Percentiles rank a stretch among this genome's conserved stretches.
These are phyloP conservation scores for Lipomyces kockii DNA, from an alignment of 805 yeast species.

Conservation along the genomic window DNA sequence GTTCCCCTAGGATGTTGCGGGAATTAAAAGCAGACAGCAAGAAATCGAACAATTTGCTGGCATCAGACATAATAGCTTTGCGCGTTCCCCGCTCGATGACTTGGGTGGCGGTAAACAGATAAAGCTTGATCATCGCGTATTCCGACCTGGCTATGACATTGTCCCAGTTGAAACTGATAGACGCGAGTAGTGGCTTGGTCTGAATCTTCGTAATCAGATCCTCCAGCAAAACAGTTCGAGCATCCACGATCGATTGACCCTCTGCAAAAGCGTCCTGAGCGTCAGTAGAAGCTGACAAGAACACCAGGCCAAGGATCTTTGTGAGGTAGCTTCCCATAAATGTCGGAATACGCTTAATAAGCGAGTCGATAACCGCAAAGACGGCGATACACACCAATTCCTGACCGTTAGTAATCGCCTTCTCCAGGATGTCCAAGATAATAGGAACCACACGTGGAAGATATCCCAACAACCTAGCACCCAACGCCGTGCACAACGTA, in stretches of 20 bases:
- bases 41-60: slow-evolving; percentile 26
- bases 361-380: slow-evolving; percentile 70
- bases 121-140: slow-evolving; percentile 63
- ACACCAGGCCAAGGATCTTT: slow-evolving; percentile 61
- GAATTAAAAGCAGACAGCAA: slow-evolving; percentile 43
- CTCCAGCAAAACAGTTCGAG: slow-evolving; percentile 57
- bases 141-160: slow-evolving; percentile 44
- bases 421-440: slow-evolving; percentile 62
- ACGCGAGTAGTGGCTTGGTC: slow-evolving; percentile 61
- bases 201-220: slow-evolving; percentile 71
- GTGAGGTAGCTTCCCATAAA: slow-evolving; percentile 73
- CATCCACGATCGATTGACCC: slow-evolving; percentile 43
- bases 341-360: slow-evolving; percentile 82
- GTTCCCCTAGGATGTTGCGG: slow-evolving; percentile 38
- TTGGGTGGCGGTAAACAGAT: slow-evolving; percentile 46
- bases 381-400: slow-evolving; percentile 68
- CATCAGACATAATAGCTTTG: slow-evolving; percentile 28
- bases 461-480: slow-evolving; percentile 82
- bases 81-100: slow-evolving; percentile 28
- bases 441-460: slow-evolving; percentile 86
- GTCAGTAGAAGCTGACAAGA: slow-evolving; percentile 34
- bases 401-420: slow-evolving; percentile 46
- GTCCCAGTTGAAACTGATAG: slow-evolving; percentile 68
- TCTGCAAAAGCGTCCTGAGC: slow-evolving; percentile 16
- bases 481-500: slow-evolving; percentile 65